phyloP scores from a whole-genome alignment of 306 rosid genomes.

The Nissolia schottii region DNA sequence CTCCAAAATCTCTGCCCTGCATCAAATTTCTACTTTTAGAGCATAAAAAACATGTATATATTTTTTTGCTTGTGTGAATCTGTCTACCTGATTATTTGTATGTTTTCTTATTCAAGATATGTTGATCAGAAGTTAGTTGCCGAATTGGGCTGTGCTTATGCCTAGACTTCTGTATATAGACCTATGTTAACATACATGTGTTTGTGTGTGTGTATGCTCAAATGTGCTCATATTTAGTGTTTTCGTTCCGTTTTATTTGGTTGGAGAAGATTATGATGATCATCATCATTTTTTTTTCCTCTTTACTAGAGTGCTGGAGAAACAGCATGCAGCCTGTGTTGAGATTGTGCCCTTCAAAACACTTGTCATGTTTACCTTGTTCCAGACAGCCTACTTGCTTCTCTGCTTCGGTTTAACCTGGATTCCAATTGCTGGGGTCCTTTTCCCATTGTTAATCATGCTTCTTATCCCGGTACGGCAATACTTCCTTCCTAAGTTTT shows the following conservation, averaged over 20 bases:
- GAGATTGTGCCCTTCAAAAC: constrained; percentile 78
- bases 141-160: neutral
- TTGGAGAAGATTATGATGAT: constrained; percentile 37
- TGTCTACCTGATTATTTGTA: neutral
- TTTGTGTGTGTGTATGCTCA: neutral
- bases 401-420: constrained; percentile 78
- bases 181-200: neutral
- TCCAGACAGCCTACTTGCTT: constrained; percentile 69
- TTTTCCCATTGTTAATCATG: constrained; percentile 82
- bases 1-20: neutral
- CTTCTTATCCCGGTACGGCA: constrained; percentile 81
- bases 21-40: neutral
- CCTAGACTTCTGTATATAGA: neutral
- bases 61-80: neutral
- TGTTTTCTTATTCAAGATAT: neutral
- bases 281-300: constrained; percentile 6
- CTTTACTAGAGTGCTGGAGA: constrained; percentile 62
- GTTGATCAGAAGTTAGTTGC: neutral
- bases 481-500: constrained; percentile 66
- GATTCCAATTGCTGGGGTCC: constrained; percentile 89
- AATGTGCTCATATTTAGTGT: neutral
- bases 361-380: constrained; percentile 57
- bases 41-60: neutral
- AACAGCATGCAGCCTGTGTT: constrained; percentile 50
- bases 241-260: neutral